Conservation (phyloP, 1,284 basidiomycete species). For the Nidula niveotomentosa region DNA sequence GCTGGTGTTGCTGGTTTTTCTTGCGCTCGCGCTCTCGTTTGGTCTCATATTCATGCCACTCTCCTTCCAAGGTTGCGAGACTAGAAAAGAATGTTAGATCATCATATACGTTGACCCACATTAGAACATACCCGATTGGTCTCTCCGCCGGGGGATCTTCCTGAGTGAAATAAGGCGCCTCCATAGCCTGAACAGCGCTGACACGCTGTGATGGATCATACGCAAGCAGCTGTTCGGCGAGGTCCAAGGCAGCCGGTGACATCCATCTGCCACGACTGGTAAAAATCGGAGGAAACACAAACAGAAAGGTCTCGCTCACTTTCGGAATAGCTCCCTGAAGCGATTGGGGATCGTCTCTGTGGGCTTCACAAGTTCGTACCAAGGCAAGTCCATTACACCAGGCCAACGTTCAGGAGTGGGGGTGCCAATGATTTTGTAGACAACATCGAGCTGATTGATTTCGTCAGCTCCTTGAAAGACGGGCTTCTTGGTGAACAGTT, state of each 20-base stretch:
- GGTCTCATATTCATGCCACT: constrained; percentile 94
- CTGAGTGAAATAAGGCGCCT: constrained; percentile 78
- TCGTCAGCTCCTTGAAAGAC: constrained; percentile 97
- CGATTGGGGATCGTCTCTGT: constrained; percentile 69
- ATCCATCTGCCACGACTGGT: constrained; percentile 59
- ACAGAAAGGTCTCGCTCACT: constrained; percentile 45
- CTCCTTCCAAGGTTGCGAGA: constrained; percentile 77
- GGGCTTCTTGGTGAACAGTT: constrained; percentile 93
- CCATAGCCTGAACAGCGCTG: constrained; percentile 80
- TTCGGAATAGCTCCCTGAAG: constrained; percentile 79
- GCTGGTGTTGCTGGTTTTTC: constrained; percentile 34
- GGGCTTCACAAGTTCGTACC: constrained; percentile 98
- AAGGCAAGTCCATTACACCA: constrained; percentile 81
- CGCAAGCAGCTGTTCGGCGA: constrained; percentile 81
- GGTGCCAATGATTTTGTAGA: constrained; percentile 91
- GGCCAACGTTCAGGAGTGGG: constrained; percentile 86
- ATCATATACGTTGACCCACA: constrained; percentile 2
- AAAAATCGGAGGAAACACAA: too few relatives aligned
- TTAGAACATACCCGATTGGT: constrained; percentile 72
- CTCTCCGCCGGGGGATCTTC: constrained; percentile 76
- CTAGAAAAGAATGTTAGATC: constrained; percentile 33
- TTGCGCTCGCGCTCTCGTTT: constrained; percentile 78
- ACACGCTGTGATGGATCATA: constrained; percentile 84
- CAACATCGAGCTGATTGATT: constrained; percentile 93
- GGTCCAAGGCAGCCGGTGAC: constrained; percentile 78